Evolutionary conservation across 129 eudicot species (phyloP).

Genomic region (Artemisia argyi): DNA sequence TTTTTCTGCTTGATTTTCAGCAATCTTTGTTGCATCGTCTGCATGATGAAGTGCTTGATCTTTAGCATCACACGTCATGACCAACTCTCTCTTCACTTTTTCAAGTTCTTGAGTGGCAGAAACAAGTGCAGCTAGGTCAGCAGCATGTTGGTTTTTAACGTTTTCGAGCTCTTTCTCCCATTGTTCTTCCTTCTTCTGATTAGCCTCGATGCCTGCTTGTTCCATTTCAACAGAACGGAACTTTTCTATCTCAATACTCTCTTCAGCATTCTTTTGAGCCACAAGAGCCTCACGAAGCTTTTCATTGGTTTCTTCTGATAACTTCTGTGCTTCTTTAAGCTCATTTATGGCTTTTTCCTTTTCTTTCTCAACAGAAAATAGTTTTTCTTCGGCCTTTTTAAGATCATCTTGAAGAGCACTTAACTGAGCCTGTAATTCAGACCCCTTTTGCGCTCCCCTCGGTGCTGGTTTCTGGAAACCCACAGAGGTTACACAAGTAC

Average conservation of each 20-base stretch:
- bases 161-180: conserved; percentile 79
- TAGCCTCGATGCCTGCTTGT: conserved; percentile 86
- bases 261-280: conserved; percentile 93
- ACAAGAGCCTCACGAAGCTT: conserved; percentile 76
- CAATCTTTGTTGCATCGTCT: conserved; percentile 91
- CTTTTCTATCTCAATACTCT: conserved; percentile 83
- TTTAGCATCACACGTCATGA: conserved; percentile 73
- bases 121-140: conserved; percentile 74
- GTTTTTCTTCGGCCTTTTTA: conserved; percentile 76
- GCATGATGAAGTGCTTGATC: conserved; percentile 85
- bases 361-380: conserved; percentile 67
- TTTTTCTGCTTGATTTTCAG: conserved; percentile 77
- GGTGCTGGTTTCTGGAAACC: conserved; percentile 66
- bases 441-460: conserved; percentile 55
- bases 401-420: conserved; percentile 72
- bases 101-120: conserved; percentile 87
- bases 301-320: conserved; percentile 75
- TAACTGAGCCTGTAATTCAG: conserved; percentile 78
- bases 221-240: conserved; percentile 93
- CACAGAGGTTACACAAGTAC: background rate
- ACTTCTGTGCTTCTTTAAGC: conserved; percentile 69
- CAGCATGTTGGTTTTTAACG: conserved; percentile 72
- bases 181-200: conserved; percentile 80
- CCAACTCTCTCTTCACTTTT: conserved; percentile 73
- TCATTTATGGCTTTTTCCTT: conserved; percentile 64